Conservation (phyloP, 345 rosid genomes). For the Orychophragmus violaceus region DNA sequence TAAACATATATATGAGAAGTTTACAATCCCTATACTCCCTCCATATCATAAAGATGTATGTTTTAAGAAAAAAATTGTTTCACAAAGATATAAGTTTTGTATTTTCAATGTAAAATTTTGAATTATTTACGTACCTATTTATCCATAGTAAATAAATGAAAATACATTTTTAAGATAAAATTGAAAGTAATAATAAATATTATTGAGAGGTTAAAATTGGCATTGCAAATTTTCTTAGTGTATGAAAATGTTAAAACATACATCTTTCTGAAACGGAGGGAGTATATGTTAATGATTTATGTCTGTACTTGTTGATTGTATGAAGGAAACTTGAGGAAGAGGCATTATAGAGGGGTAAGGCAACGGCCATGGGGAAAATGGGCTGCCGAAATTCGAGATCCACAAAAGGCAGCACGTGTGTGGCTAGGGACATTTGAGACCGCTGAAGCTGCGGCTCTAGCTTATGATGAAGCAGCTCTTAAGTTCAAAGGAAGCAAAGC, state of each 20-base stretch:
- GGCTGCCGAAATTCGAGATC: conserved; percentile 64
- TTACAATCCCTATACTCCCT: background rate
- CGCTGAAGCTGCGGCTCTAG: conserved; percentile 74
- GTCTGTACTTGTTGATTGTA: background rate
- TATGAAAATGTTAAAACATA: no score
- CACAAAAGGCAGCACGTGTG: conserved; percentile 60
- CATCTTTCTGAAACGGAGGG: no score
- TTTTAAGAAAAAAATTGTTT: no score
- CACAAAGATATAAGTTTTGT: no score
- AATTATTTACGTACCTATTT: no score
- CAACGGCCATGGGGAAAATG: conserved; percentile 69
- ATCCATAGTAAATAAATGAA: no score
- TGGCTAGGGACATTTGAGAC: conserved; percentile 85
- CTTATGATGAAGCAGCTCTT: conserved; percentile 80
- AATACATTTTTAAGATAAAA: no score
- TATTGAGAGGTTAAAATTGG: no score
- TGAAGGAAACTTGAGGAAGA: conserved; percentile 38
- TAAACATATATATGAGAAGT: background rate
- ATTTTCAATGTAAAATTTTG: no score
- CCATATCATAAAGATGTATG: no score
- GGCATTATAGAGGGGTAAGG: conserved; percentile 59
- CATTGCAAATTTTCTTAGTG: no score
- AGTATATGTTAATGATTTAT: background rate
- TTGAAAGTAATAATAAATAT: no score
- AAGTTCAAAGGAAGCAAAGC: conserved; percentile 84